phyloP scores from a whole-genome alignment of 345 rosid species.

The Pugionium dolabratum region DNA sequence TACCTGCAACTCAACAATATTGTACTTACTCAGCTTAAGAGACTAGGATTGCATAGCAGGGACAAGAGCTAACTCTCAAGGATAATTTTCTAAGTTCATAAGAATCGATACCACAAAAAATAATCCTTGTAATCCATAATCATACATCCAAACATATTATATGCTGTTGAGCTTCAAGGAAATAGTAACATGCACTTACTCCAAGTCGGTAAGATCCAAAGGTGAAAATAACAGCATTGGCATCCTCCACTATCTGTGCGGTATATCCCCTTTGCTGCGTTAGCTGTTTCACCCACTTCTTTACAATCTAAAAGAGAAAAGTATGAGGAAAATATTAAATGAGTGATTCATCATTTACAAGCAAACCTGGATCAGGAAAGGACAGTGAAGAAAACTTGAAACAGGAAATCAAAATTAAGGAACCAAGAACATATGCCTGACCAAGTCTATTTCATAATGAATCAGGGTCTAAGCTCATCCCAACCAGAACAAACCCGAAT shows the following conservation, averaged over 20 bases:
- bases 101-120: neutral
- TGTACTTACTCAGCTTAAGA: neutral
- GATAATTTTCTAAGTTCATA: neutral
- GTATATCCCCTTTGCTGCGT: conserved; percentile 70
- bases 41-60: neutral
- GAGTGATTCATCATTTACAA: neutral
- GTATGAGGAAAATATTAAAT: neutral
- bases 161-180: neutral
- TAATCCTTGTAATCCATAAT: neutral
- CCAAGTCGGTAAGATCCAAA: conserved; percentile 95
- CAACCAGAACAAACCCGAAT: conserved; percentile 11
- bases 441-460: too few species aligned
- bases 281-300: conserved; percentile 79
- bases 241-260: conserved; percentile 92
- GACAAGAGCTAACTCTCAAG: neutral
- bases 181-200: conserved; percentile 49
- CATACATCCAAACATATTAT: neutral
- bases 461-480: too few species aligned
- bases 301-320: conserved; percentile 59
- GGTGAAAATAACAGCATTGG: conserved; percentile 85
- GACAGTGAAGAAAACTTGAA: conserved; percentile 11
- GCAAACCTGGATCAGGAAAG: neutral
- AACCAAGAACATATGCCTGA: too few species aligned
- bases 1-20: conserved; percentile 49
- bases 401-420: neutral